These are phyloP conservation scores for Paecilomyces sp. DNA, from an alignment of 2,329 filamentous ascomycete genomes.

Conservation along the genomic window DNA sequence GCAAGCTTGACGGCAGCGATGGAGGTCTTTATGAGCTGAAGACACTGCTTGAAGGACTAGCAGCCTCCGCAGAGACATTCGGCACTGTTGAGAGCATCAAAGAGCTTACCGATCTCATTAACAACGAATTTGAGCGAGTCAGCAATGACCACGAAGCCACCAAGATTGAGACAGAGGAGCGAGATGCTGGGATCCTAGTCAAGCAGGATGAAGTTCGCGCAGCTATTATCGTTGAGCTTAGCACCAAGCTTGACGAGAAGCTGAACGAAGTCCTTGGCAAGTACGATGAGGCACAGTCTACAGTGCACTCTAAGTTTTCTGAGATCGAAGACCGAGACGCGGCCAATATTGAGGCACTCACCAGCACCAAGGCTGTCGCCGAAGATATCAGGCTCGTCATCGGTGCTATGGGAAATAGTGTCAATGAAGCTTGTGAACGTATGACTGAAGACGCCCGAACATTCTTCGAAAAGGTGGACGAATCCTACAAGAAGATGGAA, in stretches of 20 bases:
- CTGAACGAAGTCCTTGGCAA: constrained; percentile 75
- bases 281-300: constrained; percentile 75
- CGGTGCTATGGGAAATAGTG: constrained; percentile 72
- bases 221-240: constrained; percentile 47
- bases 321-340: constrained; percentile 66
- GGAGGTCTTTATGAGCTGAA: constrained; percentile 55
- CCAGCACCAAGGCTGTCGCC: constrained; percentile 68
- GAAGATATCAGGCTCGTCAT: constrained; percentile 84
- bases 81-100: constrained; percentile 55
- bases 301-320: constrained; percentile 66
- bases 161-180: constrained; percentile 69
- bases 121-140: constrained; percentile 79
- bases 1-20: constrained; percentile 68
- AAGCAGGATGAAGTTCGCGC: constrained; percentile 56
- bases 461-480: constrained; percentile 75
- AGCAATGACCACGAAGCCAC: constrained; percentile 70
- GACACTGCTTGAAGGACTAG: constrained; percentile 59
- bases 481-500: constrained; percentile 67
- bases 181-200: constrained; percentile 46
- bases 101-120: constrained; percentile 68
- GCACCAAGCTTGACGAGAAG: constrained; percentile 63
- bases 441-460: constrained; percentile 82
- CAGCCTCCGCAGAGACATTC: constrained; percentile 48
- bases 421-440: constrained; percentile 78
- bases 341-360: constrained; percentile 65